These are phyloP conservation scores for Periconia macrospinosa DNA, from an alignment of 2,329 filamentous ascomycete genomes.

Conservation along the genomic window DNA sequence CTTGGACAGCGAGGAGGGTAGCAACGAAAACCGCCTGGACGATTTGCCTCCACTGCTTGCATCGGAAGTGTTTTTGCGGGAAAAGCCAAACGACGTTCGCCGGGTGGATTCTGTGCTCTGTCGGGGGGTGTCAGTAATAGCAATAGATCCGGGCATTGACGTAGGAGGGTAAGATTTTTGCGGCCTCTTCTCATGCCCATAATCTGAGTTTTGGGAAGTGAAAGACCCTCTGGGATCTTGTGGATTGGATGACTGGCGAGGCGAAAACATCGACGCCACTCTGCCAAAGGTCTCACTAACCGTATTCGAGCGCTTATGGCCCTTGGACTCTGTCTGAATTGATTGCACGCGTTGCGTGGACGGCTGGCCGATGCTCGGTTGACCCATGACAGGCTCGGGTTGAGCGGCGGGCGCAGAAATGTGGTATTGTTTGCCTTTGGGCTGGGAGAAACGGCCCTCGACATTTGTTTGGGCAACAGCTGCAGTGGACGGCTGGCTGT, in stretches of 20 bases:
- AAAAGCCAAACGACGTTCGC: constrained; percentile 54
- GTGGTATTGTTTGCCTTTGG: constrained; percentile 67
- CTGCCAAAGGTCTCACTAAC: constrained; percentile 78
- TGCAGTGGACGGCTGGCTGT: constrained; percentile 85
- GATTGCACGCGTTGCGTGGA: constrained; percentile 57
- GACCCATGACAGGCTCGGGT: constrained; percentile 36
- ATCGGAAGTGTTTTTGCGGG: constrained; percentile 48
- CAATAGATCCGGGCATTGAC: constrained; percentile 78
- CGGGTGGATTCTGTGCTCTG: constrained; percentile 53
- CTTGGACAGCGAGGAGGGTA: constrained; percentile 53
- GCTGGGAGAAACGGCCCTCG: constrained; percentile 86
- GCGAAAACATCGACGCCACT: constrained; percentile 79
- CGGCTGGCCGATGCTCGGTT: constrained; percentile 61
- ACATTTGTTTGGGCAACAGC: constrained; percentile 86
- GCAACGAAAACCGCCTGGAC: constrained; percentile 53
- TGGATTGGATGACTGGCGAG: constrained; percentile 41
- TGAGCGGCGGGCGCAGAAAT: constrained; percentile 70
- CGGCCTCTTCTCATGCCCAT: constrained; percentile 53
- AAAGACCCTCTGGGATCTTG: constrained; percentile 34
- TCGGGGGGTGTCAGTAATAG: constrained; percentile 58
- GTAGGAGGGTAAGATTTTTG: constrained; percentile 81
- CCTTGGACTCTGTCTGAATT: constrained; percentile 63
- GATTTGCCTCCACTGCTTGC: constrained; percentile 42
- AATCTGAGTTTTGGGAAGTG: constrained; percentile 54
- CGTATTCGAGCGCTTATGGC: constrained; percentile 67